Conservation (phyloP, 768 basidiomycete genomes). For the Sarcodon aspratus region DNA sequence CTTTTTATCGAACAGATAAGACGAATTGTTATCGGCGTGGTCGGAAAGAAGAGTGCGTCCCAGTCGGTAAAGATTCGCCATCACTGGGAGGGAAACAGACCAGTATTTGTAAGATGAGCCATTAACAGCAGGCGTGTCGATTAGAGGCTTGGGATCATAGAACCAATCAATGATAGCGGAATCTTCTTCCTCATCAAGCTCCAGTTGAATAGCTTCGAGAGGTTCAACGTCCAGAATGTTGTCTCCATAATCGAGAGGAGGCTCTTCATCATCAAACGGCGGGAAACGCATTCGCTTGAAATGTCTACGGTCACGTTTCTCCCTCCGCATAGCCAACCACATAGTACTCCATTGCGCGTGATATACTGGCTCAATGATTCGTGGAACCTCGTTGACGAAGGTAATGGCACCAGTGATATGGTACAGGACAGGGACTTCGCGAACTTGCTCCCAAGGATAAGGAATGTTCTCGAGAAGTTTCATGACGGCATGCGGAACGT, state of each 20-base stretch:
- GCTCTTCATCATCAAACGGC: conserved; percentile 98
- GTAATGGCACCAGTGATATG: conserved; percentile 99
- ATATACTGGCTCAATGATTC: conserved; percentile 94
- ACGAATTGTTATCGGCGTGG: conserved; percentile 81
- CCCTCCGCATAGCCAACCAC: conserved; percentile 99
- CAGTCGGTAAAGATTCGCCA: conserved; percentile 94
- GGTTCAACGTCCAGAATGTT: conserved; percentile 98
- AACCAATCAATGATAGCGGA: conserved; percentile 93
- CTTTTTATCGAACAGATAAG: conserved; percentile 95
- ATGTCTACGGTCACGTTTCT: conserved; percentile 96
- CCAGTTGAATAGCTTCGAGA: conserved; percentile 93
- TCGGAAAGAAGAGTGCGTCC: conserved; percentile 92
- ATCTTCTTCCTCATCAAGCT: conserved; percentile 89
- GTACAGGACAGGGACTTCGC: conserved; percentile 96
- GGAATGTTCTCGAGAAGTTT: conserved; percentile 98
- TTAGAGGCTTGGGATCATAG: conserved; percentile 91
- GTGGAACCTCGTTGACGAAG: conserved; percentile 97
- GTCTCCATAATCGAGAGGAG: conserved; percentile 97
- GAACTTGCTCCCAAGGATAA: conserved; percentile 97
- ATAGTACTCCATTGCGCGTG: conserved; percentile 99
- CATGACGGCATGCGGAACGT: conserved; percentile 98
- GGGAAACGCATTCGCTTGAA: conserved; percentile 99
- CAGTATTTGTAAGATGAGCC: conserved; percentile 90
- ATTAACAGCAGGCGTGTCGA: conserved; percentile 86
- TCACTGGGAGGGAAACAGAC: conserved; percentile 85